Evolutionary conservation across 139 green algal genomes (phyloP), one percentile per base, ranked within the genome.

Genomic region (Asterochloris sp.): DNA sequence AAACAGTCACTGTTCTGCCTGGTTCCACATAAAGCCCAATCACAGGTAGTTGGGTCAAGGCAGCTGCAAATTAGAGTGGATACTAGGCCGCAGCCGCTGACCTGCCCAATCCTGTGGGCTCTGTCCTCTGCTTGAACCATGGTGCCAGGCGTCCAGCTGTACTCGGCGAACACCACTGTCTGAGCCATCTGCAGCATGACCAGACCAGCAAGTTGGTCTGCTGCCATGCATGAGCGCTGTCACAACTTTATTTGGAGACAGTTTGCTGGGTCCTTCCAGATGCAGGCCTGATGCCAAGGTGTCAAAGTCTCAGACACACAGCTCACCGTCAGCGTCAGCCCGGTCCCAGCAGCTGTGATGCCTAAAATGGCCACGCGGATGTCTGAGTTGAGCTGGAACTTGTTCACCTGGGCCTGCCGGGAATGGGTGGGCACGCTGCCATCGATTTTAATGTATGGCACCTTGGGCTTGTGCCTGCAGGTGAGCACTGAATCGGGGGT

Each of bases 371-470:
- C 93, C 67, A 92, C 90, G 66, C 82, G 85, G 78, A 86, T 82
- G 69, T 81, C 79, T 0, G 83, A 75, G 13, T 91, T 77, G 69
- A 88, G 71, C 85, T 94, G 90, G 84, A 94, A 95, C 19, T 76
- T 76, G 60, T 88, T 73, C 23, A 94, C 87, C 54, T 92, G 76
- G 11, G 82, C 85, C 4, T 88, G 75, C 0, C 95, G 90, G 61
- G 82, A 47, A 11, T 73, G 62, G 0, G 89, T 27, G 4, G 87
- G 73, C 21, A 90, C 94, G 10, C 60, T 78, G 63, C 95, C 95
- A 82, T 98, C 93, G 27, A 98, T 97, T 83, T 93, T 91, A 76
- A 98, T 97, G 88, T 92, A 92, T 21, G 80, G n/a, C 38, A 85
- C 69, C 83, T 86, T 83, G 17, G 61, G 81, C 14, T 64, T 81